Base-by-base conservation (phyloP, 2,329 filamentous ascomycete species). In the Fusarium brachygibbosum region DNA sequence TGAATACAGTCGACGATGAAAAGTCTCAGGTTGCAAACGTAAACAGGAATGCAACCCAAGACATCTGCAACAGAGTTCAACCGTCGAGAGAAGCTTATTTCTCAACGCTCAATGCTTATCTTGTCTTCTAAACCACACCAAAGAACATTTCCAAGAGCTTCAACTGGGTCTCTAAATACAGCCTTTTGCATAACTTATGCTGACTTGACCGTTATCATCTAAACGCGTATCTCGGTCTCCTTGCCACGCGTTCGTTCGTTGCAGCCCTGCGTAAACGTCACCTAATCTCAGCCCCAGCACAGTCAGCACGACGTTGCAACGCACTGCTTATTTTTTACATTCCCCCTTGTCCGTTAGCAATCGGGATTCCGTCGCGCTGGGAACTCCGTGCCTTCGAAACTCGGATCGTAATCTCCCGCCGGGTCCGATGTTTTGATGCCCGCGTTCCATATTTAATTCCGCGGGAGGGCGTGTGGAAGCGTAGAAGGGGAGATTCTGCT, bases 231-330 rank as follows among this genome's bases (percentile, higher is more conserved):
- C 17, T 28, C 46, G 13, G 32, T 37, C 35, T 10, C 32, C 2
- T 12, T 51, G 48, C 48, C 48, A 17, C 48, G 34, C 37, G 48
- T 51, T 45, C 42, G 16, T 25, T 42, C 23, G 25, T 42, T 14
- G 10, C 23, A 42, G 13, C 28, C n/a, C 6, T n/a, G n/a, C n/a
- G 28, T 31, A 21, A 45, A 45, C 42, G 42, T 45, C 42, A 31
- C 42, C 29, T 32, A 45, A 45, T 45, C 42, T 45, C 34, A 51
- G 23, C 34, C 34, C 23, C 48, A 50, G 48, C n/a, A 28, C 48
- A 38, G 46, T 50, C 46, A 50, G 46, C 46, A 10, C 31, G 19
- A 13, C 25, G 19, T 31, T 45, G 42, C n/a, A 31, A 45, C n/a
- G n/a, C 42, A 31, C 42, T 14, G 41, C 41, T 45, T 45, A 45